Percentiles rank a stretch among this genome's conserved stretches.
phyloP scores from a whole-genome alignment of 2,329 filamentous ascomycete species.

The Grosmannia clavigera region DNA sequence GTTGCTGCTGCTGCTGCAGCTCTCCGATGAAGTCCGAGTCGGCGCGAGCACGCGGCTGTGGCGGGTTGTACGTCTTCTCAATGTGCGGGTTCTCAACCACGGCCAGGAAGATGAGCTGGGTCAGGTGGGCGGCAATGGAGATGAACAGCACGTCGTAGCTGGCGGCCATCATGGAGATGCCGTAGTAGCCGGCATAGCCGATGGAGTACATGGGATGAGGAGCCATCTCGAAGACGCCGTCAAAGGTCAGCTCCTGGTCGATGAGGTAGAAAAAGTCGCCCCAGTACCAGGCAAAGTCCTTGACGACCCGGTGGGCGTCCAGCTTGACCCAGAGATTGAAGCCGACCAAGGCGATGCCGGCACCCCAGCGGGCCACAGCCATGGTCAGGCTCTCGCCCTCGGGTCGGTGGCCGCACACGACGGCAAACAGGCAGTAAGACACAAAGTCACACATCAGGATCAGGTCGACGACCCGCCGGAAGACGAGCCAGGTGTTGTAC shows the following conservation, averaged over 20 bases:
- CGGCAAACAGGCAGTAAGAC: slow-evolving; percentile 91
- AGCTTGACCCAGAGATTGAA: slow-evolving; percentile 99
- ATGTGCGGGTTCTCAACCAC: slow-evolving; percentile 95
- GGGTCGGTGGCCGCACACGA: slow-evolving; percentile 71
- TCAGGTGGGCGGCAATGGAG: slow-evolving; percentile 85
- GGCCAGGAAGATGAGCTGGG: slow-evolving; percentile 86
- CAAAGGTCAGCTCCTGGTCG: slow-evolving; percentile 94
- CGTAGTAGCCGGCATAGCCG: slow-evolving; percentile 95
- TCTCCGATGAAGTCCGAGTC: slow-evolving; percentile 9
- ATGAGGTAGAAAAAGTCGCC: slow-evolving; percentile 98
- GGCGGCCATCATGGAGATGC: slow-evolving; percentile 93
- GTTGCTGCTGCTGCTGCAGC: background rate
- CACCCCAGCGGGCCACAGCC: slow-evolving; percentile 62
- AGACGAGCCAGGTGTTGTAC: slow-evolving; percentile 98
- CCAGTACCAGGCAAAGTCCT: slow-evolving; percentile 99
- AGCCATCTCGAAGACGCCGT: slow-evolving; percentile 97
- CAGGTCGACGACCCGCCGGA: slow-evolving; percentile 87
- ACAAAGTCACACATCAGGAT: slow-evolving; percentile 98
- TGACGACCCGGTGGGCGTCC: slow-evolving; percentile 93
- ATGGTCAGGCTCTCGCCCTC: slow-evolving; percentile 57
- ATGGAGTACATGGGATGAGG: slow-evolving; percentile 99
- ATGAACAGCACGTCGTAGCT: slow-evolving; percentile 97
- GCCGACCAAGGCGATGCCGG: slow-evolving; percentile 65
- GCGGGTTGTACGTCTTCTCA: slow-evolving; percentile 92
- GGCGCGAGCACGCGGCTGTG: slow-evolving; percentile 48